Conservation (phyloP, 164 flowering plant species). For the Malania oleifera region DNA sequence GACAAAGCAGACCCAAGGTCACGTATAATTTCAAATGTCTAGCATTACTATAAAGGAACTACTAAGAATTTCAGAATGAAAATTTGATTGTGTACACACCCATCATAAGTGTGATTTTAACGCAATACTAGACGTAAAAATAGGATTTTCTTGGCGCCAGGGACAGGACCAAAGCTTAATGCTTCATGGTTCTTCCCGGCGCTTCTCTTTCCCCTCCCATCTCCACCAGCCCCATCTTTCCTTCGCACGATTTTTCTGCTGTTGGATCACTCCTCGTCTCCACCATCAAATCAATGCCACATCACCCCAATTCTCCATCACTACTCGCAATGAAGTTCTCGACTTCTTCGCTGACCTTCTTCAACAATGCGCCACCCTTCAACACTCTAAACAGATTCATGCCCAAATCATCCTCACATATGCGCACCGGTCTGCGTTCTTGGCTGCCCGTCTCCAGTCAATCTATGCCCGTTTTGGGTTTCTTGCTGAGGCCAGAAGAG, state of each 20-base stretch:
- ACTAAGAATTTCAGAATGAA: no score
- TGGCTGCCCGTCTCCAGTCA: constrained; percentile 49
- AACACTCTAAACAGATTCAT: constrained; percentile 41
- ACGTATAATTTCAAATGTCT: no score
- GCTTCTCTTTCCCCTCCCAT: not conserved
- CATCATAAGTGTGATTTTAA: no score
- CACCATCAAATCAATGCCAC: not conserved
- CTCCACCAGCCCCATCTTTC: not conserved
- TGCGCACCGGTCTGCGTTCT: constrained; percentile 32
- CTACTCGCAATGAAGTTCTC: constrained; percentile 12
- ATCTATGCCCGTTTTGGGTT: constrained; percentile 37
- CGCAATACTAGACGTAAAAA: no score
- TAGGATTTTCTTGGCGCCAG: no score
- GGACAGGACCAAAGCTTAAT: constrained; percentile 6
- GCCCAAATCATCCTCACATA: constrained; percentile 38
- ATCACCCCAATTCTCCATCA: not conserved
- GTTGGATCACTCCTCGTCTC: constrained; percentile 2
- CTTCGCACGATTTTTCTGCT: constrained; percentile 2
- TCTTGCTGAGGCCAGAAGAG: constrained; percentile 37
- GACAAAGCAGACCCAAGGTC: no score
- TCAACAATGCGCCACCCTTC: constrained; percentile 25
- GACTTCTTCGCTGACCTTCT: constrained; percentile 49
- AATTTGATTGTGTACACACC: no score
- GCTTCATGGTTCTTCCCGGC: constrained; percentile 9
- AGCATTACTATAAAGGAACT: no score